Conservation (phyloP, 1,284 basidiomycete species). For the Ustilago esculenta region DNA sequence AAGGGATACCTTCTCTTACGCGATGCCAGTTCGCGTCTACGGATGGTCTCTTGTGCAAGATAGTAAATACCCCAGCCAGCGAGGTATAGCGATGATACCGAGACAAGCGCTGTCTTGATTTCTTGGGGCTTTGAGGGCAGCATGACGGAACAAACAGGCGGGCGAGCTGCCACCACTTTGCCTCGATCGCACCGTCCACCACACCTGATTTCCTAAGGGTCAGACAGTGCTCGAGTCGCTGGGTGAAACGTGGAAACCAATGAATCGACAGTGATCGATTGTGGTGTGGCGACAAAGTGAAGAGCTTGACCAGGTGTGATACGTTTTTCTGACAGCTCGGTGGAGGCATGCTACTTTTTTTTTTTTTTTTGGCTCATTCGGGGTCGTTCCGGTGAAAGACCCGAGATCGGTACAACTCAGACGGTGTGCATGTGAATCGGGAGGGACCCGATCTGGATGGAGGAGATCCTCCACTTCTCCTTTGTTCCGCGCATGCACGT, state of each 20-base stretch:
- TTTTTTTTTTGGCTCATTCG: background rate
- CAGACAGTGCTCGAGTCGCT: too few species aligned
- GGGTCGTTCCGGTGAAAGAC: background rate
- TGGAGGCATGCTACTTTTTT: slow-evolving; percentile 13
- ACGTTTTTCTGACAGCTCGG: slow-evolving; percentile 1
- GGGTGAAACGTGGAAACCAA: too few species aligned
- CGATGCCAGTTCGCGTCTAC: slow-evolving; percentile 27
- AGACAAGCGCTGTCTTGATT: slow-evolving; percentile 36
- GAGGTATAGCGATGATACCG: slow-evolving; percentile 27
- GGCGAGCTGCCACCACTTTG: background rate
- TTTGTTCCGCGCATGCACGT: background rate
- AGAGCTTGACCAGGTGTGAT: background rate
- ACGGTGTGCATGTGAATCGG: too few species aligned
- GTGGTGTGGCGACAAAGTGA: background rate
- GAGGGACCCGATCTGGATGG: background rate
- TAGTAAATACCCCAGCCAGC: slow-evolving; percentile 58
- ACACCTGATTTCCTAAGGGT: background rate
- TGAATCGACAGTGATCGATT: background rate
- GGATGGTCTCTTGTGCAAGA: slow-evolving; percentile 47
- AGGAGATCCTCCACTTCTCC: slow-evolving; percentile 3
- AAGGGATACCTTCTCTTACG: slow-evolving; percentile 43
- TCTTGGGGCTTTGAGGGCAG: slow-evolving; percentile 35
- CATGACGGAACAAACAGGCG: slow-evolving; percentile 7
- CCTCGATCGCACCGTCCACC: background rate
- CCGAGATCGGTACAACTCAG: too few species aligned